phyloP scores from a whole-genome alignment of 2,329 filamentous ascomycete genomes.

The Fusarium poae region DNA sequence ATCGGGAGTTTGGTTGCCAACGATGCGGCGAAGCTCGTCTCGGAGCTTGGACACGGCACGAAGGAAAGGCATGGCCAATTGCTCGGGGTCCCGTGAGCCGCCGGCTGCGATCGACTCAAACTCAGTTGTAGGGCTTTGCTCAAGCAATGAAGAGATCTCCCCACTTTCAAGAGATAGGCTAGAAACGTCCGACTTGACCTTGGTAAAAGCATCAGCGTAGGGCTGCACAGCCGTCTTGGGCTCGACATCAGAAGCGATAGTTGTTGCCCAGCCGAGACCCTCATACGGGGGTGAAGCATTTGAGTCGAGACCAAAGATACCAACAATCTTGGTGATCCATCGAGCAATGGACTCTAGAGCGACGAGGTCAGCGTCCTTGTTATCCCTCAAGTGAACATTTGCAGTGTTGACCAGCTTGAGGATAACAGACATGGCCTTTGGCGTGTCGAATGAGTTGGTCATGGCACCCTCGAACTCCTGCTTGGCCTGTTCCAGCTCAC shows the following conservation, averaged over 20 bases:
- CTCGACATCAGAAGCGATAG: slow-evolving; percentile 57
- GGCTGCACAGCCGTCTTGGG: slow-evolving; percentile 62
- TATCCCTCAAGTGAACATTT: slow-evolving; percentile 70
- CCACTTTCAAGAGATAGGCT: slow-evolving; percentile 64
- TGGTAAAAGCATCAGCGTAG: slow-evolving; percentile 61
- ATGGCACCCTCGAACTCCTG: slow-evolving; percentile 71
- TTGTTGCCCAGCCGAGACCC: slow-evolving; percentile 68
- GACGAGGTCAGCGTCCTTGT: slow-evolving; percentile 61
- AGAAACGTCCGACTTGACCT: slow-evolving; percentile 62
- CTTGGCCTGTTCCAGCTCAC: slow-evolving; percentile 66
- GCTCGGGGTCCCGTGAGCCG: slow-evolving; percentile 65
- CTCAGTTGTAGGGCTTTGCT: slow-evolving; percentile 60
- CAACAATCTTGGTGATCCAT: slow-evolving; percentile 87
- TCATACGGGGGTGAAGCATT: slow-evolving; percentile 67
- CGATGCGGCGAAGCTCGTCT: slow-evolving; percentile 71
- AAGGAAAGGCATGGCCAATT: slow-evolving; percentile 67
- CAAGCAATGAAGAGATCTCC: slow-evolving; percentile 58
- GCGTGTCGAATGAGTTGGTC: slow-evolving; percentile 89
- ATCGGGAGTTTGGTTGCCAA: slow-evolving; percentile 59
- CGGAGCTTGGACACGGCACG: slow-evolving; percentile 68
- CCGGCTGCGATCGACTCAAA: slow-evolving; percentile 60
- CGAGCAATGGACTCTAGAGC: slow-evolving; percentile 71
- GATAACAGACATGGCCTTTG: slow-evolving; percentile 81
- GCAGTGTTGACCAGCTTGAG: slow-evolving; percentile 81
- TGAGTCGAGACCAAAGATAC: slow-evolving; percentile 84